Percentiles rank a stretch among this genome's conserved stretches.
phyloP scores from a whole-genome alignment of 1,284 basidiomycete species.

The Tetrapyrgos nigripes region DNA sequence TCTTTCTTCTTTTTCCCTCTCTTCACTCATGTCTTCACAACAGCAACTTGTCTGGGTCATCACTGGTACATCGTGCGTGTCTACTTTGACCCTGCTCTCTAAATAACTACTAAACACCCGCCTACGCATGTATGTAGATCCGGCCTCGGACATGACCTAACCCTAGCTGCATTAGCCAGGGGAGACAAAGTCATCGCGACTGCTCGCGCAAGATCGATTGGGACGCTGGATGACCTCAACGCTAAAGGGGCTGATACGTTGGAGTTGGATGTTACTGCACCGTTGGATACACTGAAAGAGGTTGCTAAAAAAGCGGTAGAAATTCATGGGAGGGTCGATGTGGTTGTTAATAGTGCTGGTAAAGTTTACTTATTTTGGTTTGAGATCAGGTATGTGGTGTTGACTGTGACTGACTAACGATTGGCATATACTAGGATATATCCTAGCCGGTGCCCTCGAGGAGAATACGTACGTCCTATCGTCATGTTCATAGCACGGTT shows the following conservation, averaged over 20 bases:
- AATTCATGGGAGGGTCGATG: too few species aligned
- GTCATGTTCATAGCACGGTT: too few species aligned
- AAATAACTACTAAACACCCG: too few species aligned
- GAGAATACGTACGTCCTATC: too few species aligned
- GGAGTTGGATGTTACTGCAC: slow-evolving; percentile 41
- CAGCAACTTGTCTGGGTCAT: slow-evolving; percentile 38
- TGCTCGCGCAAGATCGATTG: too few species aligned
- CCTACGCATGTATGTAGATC: slow-evolving; percentile 36
- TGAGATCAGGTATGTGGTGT: too few species aligned
- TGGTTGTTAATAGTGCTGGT: too few species aligned
- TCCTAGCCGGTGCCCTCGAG: slow-evolving; percentile 29
- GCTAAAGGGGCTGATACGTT: slow-evolving; percentile 40
- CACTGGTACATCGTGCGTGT: slow-evolving; percentile 33
- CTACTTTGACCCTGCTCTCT: background rate
- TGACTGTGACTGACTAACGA: too few species aligned
- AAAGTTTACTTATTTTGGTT: too few species aligned
- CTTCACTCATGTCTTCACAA: too few species aligned
- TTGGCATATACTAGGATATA: slow-evolving; percentile 24
- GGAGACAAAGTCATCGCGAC: slow-evolving; percentile 55
- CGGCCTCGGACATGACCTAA: slow-evolving; percentile 49
- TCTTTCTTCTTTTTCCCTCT: too few species aligned
- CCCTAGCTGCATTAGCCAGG: slow-evolving; percentile 42
- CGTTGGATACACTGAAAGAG: slow-evolving; percentile 34
- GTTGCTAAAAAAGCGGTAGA: slow-evolving; percentile 33
- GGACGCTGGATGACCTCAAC: too few species aligned